Evolutionary conservation across 495 filamentous ascomycete species (phyloP).

Genomic region (Astrothelium subdiscretum): DNA sequence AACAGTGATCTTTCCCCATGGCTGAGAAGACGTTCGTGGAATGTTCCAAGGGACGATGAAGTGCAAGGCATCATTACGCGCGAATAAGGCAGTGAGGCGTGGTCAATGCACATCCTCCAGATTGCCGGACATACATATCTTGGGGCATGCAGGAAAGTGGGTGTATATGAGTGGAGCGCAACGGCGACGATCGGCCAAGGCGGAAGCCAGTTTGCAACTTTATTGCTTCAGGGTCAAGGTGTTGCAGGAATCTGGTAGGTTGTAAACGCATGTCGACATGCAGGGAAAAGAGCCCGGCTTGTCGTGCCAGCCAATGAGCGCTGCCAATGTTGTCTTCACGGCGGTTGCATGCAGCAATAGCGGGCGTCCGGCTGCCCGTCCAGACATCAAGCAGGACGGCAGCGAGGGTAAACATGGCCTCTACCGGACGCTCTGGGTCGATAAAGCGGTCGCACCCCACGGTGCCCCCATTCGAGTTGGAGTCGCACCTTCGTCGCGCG

Average conservation of each 20-base stretch:
- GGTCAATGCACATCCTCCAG: background rate
- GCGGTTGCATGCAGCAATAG: background rate
- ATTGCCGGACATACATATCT: background rate
- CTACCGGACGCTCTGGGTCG: background rate
- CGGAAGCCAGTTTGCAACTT: background rate
- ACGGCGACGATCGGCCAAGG: background rate
- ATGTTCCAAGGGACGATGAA: background rate
- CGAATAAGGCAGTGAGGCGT: background rate
- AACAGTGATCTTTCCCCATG: background rate
- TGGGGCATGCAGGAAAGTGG: background rate
- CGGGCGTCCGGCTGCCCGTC: background rate
- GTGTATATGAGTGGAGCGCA: background rate
- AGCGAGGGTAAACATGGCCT: background rate
- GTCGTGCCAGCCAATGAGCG: background rate
- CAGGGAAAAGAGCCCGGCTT: background rate
- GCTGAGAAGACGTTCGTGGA: background rate
- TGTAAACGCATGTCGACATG: background rate
- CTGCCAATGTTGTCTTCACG: background rate
- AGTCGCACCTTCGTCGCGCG: background rate
- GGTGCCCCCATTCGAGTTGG: background rate
- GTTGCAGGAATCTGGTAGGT: background rate
- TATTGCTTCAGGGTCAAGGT: background rate
- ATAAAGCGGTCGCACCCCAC: slow-evolving; percentile 1
- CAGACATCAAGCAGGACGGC: background rate
- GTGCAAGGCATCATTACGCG: background rate